Base-by-base conservation (phyloP, 75 land plant species). In the Cupressus sempervirens region DNA sequence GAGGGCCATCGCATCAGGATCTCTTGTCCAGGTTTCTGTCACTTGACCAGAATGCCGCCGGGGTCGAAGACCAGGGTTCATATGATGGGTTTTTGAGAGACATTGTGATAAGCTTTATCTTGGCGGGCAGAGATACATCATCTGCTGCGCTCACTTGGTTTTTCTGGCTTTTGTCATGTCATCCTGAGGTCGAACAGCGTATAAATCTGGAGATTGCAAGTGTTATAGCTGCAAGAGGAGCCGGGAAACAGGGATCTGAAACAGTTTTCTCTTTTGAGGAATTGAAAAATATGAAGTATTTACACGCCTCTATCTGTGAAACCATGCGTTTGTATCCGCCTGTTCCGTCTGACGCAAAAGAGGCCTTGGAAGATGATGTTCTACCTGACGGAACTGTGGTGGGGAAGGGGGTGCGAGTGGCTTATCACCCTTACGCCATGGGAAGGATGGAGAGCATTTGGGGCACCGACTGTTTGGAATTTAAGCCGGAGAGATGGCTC, bases 41-140 rank as follows among this genome's bases (percentile, higher is more conserved):
- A 3, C 62, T 72, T 14, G 20, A 62, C 1, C 62, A 72, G 0
- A 54, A n/a, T 40, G 88, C 89, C 9, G 77, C 84, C 13, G 85
- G 74, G 11, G 36, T 32, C 4, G 35, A 6, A 1, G 15, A 30
- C 30, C 13, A 32, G 1, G 35, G 32, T 10, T 79, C 81, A 48
- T 82, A 89, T 83, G 93, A 93, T 13, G 30, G 40, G 26, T 87
- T 87, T 79, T 84, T 93, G 34, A 65, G 94, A 34, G 94, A 91
- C 86, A 90, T 92, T 15, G 87, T 87, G 36, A 86, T 90, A 16
- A 93, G 88, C 85, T 92, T 93, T 87, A 53, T 93, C 73, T 84
- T 93, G 29, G 95, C 95, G 15, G 93, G 95, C 8, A 88, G 95
- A 23, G 95, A 93, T 85, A 89, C 93, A 34, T 73, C 90, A 23